A percentile compares a stretch with the other conserved stretches of the same genome.
Conservation (phyloP, 176 grass and related monocot species). For the Raddia distichophylla region DNA sequence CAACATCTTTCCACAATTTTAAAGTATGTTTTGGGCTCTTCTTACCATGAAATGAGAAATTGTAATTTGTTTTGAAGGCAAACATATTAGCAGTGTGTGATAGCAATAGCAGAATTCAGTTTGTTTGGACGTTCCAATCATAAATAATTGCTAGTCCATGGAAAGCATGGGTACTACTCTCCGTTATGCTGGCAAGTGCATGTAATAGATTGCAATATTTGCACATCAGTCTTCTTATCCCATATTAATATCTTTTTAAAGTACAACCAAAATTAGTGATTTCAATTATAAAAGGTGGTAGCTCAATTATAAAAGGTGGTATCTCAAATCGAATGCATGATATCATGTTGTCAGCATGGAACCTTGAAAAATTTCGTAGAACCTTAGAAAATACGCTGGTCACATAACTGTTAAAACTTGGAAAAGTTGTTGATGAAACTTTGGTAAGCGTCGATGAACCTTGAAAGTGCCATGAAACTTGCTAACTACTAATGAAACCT, state of each 20-base stretch:
- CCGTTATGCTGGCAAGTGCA: not conserved
- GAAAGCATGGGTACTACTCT: not conserved
- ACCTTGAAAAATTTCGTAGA: too few species aligned
- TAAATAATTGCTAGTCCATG: not conserved
- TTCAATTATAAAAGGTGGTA: not conserved
- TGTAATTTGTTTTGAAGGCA: not conserved
- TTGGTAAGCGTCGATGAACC: too few species aligned
- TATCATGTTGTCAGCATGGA: too few species aligned
- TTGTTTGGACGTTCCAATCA: not conserved
- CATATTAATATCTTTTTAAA: not conserved
- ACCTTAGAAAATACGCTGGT: too few species aligned
- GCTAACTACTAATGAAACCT: too few species aligned
- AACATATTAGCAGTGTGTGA: not conserved
- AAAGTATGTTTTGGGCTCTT: not conserved
- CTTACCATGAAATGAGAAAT: too few species aligned
- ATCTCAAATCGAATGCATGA: too few species aligned
- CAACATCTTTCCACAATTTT: not conserved
- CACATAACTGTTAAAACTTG: too few species aligned
- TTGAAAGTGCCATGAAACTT: too few species aligned
- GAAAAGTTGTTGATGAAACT: too few species aligned
- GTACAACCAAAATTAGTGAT: not conserved
- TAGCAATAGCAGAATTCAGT: not conserved
- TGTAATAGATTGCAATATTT: not conserved
- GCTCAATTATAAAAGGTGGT: not conserved
- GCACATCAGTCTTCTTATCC: not conserved